phyloP scores from a whole-genome alignment of 1,284 basidiomycete species.

The Ceratobasidium sp. region DNA sequence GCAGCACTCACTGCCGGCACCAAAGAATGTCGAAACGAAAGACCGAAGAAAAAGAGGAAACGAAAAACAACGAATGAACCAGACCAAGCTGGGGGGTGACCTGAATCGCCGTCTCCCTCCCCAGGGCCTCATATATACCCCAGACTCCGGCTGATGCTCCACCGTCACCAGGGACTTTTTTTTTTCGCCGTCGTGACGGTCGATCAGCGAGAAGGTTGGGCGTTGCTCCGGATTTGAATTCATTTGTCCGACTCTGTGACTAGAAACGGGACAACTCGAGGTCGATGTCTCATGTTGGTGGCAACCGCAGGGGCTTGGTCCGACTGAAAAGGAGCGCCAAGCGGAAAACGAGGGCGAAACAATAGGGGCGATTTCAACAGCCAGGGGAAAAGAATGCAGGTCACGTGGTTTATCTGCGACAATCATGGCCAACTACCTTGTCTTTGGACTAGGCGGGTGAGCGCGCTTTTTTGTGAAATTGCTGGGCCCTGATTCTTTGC shows the following conservation, averaged over 20 bases:
- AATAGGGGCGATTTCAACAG: not conserved
- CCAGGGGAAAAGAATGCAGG: no score
- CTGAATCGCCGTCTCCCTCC: conserved; percentile 5
- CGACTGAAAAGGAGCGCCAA: not conserved
- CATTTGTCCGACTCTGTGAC: not conserved
- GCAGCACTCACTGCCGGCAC: conserved; percentile 30
- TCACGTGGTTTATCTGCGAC: conserved; percentile 23
- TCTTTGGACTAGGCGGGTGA: conserved; percentile 47
- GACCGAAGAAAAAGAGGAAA: conserved; percentile 20
- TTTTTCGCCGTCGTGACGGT: conserved; percentile 8
- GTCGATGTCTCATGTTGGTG: not conserved
- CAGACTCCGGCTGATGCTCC: not conserved
- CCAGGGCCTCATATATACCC: not conserved
- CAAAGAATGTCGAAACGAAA: conserved; percentile 32
- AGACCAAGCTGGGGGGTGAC: conserved; percentile 37
- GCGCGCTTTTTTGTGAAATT: not conserved
- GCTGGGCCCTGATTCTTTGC: not conserved
- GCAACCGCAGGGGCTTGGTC: conserved; percentile 6
- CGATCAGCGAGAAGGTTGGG: not conserved
- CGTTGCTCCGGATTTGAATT: not conserved
- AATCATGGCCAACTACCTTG: conserved; percentile 23
- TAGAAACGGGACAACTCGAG: conserved; percentile 8
- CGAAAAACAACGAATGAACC: conserved; percentile 21
- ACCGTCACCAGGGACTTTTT: conserved; percentile 30
- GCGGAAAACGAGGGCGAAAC: not conserved